These are phyloP conservation scores for Candida dajiaensis DNA, from an alignment of 805 yeast species.

Conservation along the genomic window DNA sequence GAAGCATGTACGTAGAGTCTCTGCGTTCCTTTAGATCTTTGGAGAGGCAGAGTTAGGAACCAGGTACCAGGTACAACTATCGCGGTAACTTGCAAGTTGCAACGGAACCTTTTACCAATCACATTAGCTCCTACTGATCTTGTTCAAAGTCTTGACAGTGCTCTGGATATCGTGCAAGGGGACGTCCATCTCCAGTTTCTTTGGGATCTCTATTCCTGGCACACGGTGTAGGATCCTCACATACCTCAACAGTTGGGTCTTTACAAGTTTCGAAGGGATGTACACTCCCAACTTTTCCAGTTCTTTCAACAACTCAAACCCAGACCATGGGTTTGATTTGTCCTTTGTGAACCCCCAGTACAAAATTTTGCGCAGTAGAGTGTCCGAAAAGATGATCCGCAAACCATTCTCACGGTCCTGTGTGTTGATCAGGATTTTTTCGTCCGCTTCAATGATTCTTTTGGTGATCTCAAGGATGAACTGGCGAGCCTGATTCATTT, in stretches of 20 bases:
- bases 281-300: constrained; percentile 15
- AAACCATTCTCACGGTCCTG: constrained; percentile 12
- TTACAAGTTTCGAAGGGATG: constrained; percentile 10
- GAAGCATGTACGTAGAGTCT: too few relatives aligned
- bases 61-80: too few relatives aligned
- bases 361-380: constrained; percentile 11
- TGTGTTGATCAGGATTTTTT: constrained; percentile 6
- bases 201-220: constrained; percentile 1
- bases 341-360: constrained; percentile 16
- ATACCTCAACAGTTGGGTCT: constrained; percentile 12
- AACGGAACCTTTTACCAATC: not conserved
- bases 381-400: constrained; percentile 14
- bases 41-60: too few relatives aligned
- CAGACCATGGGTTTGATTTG: constrained; percentile 19
- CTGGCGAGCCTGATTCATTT: constrained; percentile 8
- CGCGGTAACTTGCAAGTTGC: too few relatives aligned
- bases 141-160: constrained; percentile 11
- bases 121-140: constrained; percentile 1
- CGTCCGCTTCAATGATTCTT: not conserved
- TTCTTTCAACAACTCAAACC: constrained; percentile 14
- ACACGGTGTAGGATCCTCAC: constrained; percentile 10
- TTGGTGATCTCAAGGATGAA: constrained; percentile 10
- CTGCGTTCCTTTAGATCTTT: too few relatives aligned
- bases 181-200: not conserved
- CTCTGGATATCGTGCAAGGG: constrained; percentile 9